Evolutionary conservation across 139 green algal genomes (phyloP).

Genomic region (Pleodorina starrii): DNA sequence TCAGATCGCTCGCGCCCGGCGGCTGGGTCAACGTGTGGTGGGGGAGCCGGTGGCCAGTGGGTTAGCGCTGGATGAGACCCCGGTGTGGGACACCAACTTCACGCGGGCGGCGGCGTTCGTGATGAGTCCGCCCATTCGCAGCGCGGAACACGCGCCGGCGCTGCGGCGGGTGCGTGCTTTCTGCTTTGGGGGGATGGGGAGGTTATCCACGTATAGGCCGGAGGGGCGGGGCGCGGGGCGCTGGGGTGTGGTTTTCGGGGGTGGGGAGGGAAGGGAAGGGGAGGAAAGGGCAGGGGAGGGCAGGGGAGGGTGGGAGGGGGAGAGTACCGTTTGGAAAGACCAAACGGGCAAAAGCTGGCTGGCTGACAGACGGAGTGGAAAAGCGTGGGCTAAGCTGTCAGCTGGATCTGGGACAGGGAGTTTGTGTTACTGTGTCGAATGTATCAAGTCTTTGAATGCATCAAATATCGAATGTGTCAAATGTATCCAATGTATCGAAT

Average conservation of each 20-base stretch:
- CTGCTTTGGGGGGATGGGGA: no score
- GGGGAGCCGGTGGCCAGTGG: slow-evolving; percentile 89
- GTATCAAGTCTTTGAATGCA: no score
- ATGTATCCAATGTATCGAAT: no score
- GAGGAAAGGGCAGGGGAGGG: not conserved
- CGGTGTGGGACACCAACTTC: slow-evolving; percentile 88
- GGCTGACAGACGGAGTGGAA: no score
- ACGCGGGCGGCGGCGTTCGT: slow-evolving; percentile 85
- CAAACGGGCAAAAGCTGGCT: no score
- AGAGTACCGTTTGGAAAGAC: not conserved
- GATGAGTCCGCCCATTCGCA: slow-evolving; percentile 95
- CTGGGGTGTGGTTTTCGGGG: no score
- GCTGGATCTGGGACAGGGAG: no score
- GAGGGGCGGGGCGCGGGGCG: not conserved
- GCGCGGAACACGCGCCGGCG: slow-evolving; percentile 63
- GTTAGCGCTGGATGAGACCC: slow-evolving; percentile 82
- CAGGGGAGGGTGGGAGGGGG: not conserved
- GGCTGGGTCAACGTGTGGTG: slow-evolving; percentile 76
- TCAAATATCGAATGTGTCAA: no score
- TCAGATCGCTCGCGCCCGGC: slow-evolving; percentile 67
- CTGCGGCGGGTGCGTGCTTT: slow-evolving; percentile 68
- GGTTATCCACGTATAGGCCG: no score
- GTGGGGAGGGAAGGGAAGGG: slow-evolving; percentile 20
- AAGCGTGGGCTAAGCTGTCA: no score
- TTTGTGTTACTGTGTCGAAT: no score